Evolutionary conservation across 257 asterid species (phyloP).

Genomic region (Mitragyna speciosa): DNA sequence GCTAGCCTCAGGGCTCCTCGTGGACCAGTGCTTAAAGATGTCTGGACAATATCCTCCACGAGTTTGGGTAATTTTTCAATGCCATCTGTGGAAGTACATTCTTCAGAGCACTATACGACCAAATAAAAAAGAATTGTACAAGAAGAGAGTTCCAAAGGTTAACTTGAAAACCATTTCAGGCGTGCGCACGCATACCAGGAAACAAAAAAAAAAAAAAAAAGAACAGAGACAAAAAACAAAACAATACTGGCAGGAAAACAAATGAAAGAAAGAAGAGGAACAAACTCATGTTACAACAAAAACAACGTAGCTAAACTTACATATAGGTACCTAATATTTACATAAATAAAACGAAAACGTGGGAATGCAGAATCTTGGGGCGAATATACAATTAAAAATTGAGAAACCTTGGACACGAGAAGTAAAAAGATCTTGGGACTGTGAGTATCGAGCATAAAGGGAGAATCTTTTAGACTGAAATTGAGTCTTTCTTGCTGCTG

Average conservation of each 20-base stretch:
- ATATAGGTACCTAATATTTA: not conserved
- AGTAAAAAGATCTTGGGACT: constrained; percentile 70
- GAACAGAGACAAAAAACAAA: no score
- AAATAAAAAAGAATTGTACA: not conserved
- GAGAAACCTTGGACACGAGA: constrained; percentile 77
- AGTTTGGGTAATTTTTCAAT: constrained; percentile 81
- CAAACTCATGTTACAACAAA: not conserved
- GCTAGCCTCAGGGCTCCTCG: constrained; percentile 92
- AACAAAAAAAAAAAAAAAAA: no score
- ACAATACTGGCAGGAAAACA: no score
- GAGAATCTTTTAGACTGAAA: constrained; percentile 28
- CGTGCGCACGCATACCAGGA: no score
- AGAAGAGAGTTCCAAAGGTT: not conserved
- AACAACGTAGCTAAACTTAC: not conserved
- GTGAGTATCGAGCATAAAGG: constrained; percentile 66
- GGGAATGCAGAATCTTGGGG: not conserved
- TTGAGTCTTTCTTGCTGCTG: constrained; percentile 31
- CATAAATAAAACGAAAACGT: not conserved
- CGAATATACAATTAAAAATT: not conserved
- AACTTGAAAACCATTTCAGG: not conserved
- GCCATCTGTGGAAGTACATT: constrained; percentile 50
- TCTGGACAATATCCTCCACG: constrained; percentile 86
- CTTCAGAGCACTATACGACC: not conserved
- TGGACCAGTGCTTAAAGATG: constrained; percentile 95
- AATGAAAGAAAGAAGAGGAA: no score